Evolutionary conservation across 1,284 basidiomycete genomes (phyloP).

Genomic region (Ganoderma boninense): DNA sequence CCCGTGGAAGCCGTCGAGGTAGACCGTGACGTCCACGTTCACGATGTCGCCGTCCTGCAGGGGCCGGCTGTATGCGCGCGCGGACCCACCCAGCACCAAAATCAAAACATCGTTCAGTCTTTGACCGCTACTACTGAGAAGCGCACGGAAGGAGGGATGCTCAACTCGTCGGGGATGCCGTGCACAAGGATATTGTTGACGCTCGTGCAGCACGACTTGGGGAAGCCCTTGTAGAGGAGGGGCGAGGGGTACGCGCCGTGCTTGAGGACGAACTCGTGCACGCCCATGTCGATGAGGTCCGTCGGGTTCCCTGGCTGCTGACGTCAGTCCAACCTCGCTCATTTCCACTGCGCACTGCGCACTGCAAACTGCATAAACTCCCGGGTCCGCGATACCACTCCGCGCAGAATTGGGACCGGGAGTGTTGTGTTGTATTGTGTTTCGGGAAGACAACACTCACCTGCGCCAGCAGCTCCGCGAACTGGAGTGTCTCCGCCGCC

Average conservation of each 20-base stretch:
- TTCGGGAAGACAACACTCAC: conserved; percentile 46
- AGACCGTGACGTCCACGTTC: conserved; percentile 88
- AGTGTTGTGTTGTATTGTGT: background rate
- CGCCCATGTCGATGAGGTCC: conserved; percentile 69
- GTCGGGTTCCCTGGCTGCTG: conserved; percentile 52
- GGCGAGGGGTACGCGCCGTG: conserved; percentile 90
- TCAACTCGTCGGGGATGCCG: conserved; percentile 87
- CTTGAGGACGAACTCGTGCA: conserved; percentile 77
- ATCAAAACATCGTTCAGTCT: background rate
- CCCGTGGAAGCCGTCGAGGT: conserved; percentile 82
- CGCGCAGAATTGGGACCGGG: background rate
- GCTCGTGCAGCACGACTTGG: conserved; percentile 89
- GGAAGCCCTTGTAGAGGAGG: conserved; percentile 82
- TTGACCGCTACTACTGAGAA: no score
- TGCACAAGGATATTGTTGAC: conserved; percentile 88
- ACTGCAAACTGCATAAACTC: background rate
- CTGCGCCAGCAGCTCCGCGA: conserved; percentile 63
- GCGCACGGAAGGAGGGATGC: conserved; percentile 5
- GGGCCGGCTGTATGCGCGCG: conserved; percentile 61
- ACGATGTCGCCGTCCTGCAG: conserved; percentile 84
- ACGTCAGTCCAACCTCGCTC: no score
- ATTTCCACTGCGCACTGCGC: no score
- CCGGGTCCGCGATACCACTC: background rate
- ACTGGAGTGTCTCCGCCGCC: conserved; percentile 68
- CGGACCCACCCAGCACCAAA: no score